These are phyloP conservation scores for Colletotrichum graminicola DNA, from an alignment of 2,329 filamentous ascomycete species.

Conservation along the genomic window DNA sequence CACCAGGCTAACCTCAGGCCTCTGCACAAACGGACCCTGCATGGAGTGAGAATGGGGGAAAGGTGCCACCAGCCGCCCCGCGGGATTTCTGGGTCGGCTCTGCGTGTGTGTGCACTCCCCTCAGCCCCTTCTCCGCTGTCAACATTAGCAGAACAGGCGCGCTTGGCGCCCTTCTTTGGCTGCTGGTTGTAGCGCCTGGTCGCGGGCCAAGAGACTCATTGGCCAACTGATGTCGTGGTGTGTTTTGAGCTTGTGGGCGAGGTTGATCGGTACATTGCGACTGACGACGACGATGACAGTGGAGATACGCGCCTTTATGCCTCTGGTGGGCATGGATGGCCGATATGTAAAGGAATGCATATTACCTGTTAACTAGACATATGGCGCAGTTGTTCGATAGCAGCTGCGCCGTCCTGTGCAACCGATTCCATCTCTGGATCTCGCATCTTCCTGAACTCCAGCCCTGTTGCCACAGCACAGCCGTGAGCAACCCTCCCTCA, in stretches of 20 bases:
- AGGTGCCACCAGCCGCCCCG: neutral
- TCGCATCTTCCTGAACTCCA: neutral
- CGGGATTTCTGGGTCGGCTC: neutral
- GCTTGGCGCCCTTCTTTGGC: neutral
- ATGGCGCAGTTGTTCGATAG: neutral
- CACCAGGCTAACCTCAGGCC: conserved; percentile 14
- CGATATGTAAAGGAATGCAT: neutral
- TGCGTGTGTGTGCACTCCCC: neutral
- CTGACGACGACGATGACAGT: neutral
- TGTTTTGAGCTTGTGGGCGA: neutral
- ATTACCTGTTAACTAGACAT: neutral
- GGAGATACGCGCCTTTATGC: no score
- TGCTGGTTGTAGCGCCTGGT: neutral
- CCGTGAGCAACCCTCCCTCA: neutral
- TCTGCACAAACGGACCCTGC: conserved; percentile 9
- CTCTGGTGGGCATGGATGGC: neutral
- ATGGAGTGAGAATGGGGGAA: neutral
- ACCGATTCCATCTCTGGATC: neutral
- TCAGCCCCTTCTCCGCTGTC: neutral
- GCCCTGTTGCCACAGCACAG: neutral
- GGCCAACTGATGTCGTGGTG: neutral
- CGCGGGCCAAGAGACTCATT: neutral
- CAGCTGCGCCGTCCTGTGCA: neutral
- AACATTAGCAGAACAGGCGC: neutral
- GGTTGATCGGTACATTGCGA: neutral